Evolutionary conservation across 495 filamentous ascomycete genomes (phyloP), one percentile per base, ranked within the genome.

Genomic region (Corynascus novoguineensis): DNA sequence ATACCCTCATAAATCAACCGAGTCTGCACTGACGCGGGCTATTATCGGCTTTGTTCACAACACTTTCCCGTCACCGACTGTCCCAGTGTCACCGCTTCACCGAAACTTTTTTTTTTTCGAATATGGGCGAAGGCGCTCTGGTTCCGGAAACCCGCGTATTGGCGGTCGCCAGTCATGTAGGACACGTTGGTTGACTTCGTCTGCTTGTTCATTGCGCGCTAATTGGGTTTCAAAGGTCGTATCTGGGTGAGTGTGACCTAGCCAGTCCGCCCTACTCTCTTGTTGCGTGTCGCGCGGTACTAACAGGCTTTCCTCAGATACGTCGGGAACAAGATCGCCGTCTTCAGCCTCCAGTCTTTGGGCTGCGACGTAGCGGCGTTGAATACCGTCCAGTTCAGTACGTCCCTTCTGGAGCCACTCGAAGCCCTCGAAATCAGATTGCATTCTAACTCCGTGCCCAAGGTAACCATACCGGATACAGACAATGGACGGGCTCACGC

Each of bases 151-250:
- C 90, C 29, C 77, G 83, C 66, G 91, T 98, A 54, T 79, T 98
- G 66, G 92, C 93, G 40, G 83, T 97, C 60, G 93, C 93, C 68
- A 97, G 93, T 73, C 93, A 98, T 95, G 93, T 97, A 88, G 73
- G 89, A 65, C 54, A 48, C 37, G 51, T 45, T 28, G 19, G 5
- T 24, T 10, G 32, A 40, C 22, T 8, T 40, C 31, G 6, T 55
- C 22, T 57, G 25, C 40, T 59, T 46, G 62, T n/a, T n/a, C 64
- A 17, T 22, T 41, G 12, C 32, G 25, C 7, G 65, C 71, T 76
- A 70, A 75, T 65, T 17, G 53, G 40, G 45, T 66, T 25, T 28
- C 24, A 12, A 70, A 91, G 87, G 87, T 91, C 57, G 85, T 88
- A 56, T 90, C 87, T 68, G 87, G 87, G 85, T 88, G 77, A 79